phyloP scores from a whole-genome alignment of 257 asterid genomes.

The Nicotiana tomentosiformis region DNA sequence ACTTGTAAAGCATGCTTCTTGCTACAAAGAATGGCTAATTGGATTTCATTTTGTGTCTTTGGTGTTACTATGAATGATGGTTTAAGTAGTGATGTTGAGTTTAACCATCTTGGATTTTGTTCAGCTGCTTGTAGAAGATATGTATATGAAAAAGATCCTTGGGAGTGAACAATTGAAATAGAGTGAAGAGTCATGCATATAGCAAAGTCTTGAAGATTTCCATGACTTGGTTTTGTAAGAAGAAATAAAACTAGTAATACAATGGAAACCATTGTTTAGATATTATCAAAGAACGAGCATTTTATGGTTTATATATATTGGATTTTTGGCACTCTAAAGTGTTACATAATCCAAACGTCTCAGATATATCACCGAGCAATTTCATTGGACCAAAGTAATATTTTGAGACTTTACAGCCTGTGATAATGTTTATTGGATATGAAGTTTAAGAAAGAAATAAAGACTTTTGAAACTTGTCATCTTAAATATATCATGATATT shows the following conservation, averaged over 20 bases:
- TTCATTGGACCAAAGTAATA: neutral
- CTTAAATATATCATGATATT: no score
- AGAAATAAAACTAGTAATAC: neutral
- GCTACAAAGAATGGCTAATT: constrained; percentile 15
- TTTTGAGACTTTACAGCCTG: neutral
- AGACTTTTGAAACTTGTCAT: no score
- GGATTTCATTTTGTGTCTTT: constrained; percentile 11
- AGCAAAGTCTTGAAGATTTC: constrained; percentile 5
- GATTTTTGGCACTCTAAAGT: neutral
- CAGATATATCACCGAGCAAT: neutral
- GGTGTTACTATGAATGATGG: constrained; percentile 25
- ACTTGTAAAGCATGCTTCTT: constrained; percentile 12
- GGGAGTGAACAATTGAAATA: constrained; percentile 3
- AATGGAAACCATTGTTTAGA: neutral
- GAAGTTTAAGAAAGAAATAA: no score
- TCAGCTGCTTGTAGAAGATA: constrained; percentile 17
- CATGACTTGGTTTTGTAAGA: neutral
- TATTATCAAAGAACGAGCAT: neutral
- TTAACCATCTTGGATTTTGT: constrained; percentile 31
- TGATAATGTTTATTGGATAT: no score
- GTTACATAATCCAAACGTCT: neutral
- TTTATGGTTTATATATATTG: neutral
- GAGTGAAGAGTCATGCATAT: constrained; percentile 20
- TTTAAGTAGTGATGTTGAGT: constrained; percentile 5
- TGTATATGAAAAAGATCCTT: constrained; percentile 16